Evolutionary conservation across 1,284 basidiomycete genomes (phyloP), one percentile per base, ranked within the genome.

Genomic region (Cutaneotrichosporon sp.): DNA sequence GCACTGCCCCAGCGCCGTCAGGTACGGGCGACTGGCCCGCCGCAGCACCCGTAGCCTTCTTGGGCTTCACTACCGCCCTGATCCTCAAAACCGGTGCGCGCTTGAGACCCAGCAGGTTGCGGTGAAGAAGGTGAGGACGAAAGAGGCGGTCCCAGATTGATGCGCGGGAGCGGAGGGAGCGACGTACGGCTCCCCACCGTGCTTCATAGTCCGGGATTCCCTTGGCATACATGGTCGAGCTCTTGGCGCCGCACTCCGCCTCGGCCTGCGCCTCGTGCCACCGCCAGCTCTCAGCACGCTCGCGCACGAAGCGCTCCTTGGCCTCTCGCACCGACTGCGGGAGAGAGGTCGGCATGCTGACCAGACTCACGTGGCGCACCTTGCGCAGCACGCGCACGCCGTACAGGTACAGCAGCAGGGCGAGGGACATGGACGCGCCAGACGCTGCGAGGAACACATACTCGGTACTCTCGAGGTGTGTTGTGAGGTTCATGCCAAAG

Each of bases 401-500:
- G 49, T 78, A 69, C 6, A 74, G 36, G 50, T 73, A 80, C 58
- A 81, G 72, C 30, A 77, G 10, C 4, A 74, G 56, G 0, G 80
- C 78, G 14, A 79, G 53, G 26, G 71, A 56, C 31, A 72, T 70
- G 3, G 81, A 75, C 2, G 72, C 62, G 5, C 76, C 71, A 2
- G 77, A 72, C 26, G 80, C 75, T 56, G 73, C 56, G 53, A 75
- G 70, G 69, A 83, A 83, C 5, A 81, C 81, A 62, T 76, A 77
- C 2, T 81, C 78, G 11, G 72, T 66, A 7, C 70, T 62, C 64
- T 83, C 82, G 31, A 79, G 69, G 16, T 72, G 68, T 3, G 79
- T 75, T 8, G 76, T 77, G 73, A 93, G 90, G 79, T 97, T 97
- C 95, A 97, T 97, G 30, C 95, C 95, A 72, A 97, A 97, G 11